Percentiles rank a stretch among this genome's conserved stretches.
Conservation (phyloP, 495 filamentous ascomycete species). For the Penicillium dipodomyicola region DNA sequence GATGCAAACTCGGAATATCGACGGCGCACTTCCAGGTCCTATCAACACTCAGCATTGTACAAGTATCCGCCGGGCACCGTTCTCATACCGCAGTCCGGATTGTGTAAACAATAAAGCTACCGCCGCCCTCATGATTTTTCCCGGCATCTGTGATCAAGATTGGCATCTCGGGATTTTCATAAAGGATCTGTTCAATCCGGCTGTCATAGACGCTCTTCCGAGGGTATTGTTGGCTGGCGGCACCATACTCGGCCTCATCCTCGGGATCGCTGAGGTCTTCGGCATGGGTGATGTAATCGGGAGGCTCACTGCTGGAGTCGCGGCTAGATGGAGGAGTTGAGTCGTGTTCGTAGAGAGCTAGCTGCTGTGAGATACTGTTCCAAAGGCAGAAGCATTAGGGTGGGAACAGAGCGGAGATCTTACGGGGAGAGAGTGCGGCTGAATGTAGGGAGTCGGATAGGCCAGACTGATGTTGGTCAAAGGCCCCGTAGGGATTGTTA, state of each 20-base stretch:
- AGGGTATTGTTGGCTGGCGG: constrained; percentile 34
- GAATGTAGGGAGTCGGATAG: constrained; percentile 69
- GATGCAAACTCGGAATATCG: constrained; percentile 98
- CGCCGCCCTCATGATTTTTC: constrained; percentile 87
- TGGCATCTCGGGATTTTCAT: constrained; percentile 85
- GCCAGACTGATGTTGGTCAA: constrained; percentile 76
- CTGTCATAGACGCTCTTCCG: constrained; percentile 89
- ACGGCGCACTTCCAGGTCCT: constrained; percentile 93
- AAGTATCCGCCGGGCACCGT: neutral
- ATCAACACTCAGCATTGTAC: constrained; percentile 15
- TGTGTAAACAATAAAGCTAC: constrained; percentile 93
- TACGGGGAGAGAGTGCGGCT: constrained; percentile 55
- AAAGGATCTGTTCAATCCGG: constrained; percentile 92
- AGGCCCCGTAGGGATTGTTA: constrained; percentile 92
- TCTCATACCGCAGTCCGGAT: constrained; percentile 83
- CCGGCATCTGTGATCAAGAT: constrained; percentile 92
- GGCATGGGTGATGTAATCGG: constrained; percentile 56
- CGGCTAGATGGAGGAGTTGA: constrained; percentile 49
- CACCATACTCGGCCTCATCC: constrained; percentile 44
- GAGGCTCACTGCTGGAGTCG: constrained; percentile 50
- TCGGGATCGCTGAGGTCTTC: constrained; percentile 62
- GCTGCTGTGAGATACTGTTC: constrained; percentile 20
- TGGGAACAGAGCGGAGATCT: constrained; percentile 17
- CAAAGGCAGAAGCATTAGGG: constrained; percentile 3
- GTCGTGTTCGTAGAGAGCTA: constrained; percentile 45